Evolutionary conservation across 2,329 filamentous ascomycete genomes (phyloP).

Genomic region (Alternaria panax): DNA sequence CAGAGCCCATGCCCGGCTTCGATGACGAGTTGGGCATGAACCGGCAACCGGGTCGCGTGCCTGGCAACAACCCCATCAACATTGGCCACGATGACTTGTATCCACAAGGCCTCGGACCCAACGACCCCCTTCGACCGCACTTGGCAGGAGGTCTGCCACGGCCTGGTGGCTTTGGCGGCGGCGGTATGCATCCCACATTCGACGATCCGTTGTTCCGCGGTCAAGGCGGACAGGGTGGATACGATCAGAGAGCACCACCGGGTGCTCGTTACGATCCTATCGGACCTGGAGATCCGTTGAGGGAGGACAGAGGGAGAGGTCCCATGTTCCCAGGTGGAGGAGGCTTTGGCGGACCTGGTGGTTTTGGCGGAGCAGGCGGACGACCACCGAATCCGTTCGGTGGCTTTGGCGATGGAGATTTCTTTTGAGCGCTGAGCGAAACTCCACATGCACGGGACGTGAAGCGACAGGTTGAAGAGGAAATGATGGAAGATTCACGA

Average conservation of each 20-base stretch:
- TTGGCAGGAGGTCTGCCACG: slow-evolving; percentile 68
- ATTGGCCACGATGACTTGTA: slow-evolving; percentile 89
- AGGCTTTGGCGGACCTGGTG: slow-evolving; percentile 51
- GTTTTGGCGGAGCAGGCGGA: slow-evolving; percentile 53
- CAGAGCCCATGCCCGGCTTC: slow-evolving; percentile 87
- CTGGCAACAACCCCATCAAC: slow-evolving; percentile 65
- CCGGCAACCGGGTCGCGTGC: slow-evolving; percentile 63
- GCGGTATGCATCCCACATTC: slow-evolving; percentile 96
- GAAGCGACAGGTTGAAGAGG: background rate
- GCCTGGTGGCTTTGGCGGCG: slow-evolving; percentile 67
- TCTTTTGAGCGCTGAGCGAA: slow-evolving; percentile 52
- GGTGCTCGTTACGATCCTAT: slow-evolving; percentile 92
- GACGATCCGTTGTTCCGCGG: slow-evolving; percentile 86
- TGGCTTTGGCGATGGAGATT: slow-evolving; percentile 67
- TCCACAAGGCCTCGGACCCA: slow-evolving; percentile 82
- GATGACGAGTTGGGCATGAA: slow-evolving; percentile 92
- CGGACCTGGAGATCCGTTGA: slow-evolving; percentile 60
- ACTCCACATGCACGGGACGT: background rate
- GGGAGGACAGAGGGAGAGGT: slow-evolving; percentile 41
- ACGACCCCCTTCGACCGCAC: slow-evolving; percentile 77
- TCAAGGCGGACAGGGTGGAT: slow-evolving; percentile 57
- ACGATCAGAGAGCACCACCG: slow-evolving; percentile 78
- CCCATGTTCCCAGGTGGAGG: slow-evolving; percentile 52
- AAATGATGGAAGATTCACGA: background rate
- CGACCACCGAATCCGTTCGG: slow-evolving; percentile 66